Conservation (phyloP, 192 early-diverging fungal species). For the Mortierella claussenii region DNA sequence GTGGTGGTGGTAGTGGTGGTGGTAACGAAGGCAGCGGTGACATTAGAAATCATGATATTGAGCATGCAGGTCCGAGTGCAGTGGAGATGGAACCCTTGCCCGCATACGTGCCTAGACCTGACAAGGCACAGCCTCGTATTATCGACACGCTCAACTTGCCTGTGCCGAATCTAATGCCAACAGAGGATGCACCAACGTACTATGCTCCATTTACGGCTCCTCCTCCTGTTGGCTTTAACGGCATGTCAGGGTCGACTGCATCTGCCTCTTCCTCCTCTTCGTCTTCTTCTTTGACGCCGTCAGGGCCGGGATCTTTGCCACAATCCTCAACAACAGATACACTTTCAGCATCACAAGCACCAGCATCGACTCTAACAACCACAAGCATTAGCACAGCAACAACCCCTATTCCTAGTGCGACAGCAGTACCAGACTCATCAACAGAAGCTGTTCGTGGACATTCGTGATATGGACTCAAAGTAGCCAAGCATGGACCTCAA, state of each 20-base stretch:
- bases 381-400: no score
- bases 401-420: not conserved
- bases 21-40: not conserved
- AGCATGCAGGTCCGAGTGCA: not conserved
- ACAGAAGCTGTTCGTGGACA: no score
- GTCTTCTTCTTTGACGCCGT: not conserved
- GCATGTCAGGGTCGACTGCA: no score
- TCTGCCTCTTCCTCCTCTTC: not conserved
- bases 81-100: slow-evolving; percentile 33
- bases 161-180: no score
- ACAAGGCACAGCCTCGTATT: slow-evolving; percentile 16
- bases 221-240: not conserved
- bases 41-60: not conserved
- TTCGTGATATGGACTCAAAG: no score
- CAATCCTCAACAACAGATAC: not conserved
- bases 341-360: not conserved
- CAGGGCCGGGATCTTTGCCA: not conserved
- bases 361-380: not conserved
- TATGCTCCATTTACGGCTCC: not conserved
- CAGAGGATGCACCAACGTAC: slow-evolving; percentile 1
- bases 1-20: not conserved
- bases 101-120: slow-evolving; percentile 11
- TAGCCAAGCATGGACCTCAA: no score
- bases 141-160: slow-evolving; percentile 19
- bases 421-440: slow-evolving; percentile 4